Evolutionary conservation across 208 protist species (phyloP).

Genomic region (Crithidia expoeki): DNA sequence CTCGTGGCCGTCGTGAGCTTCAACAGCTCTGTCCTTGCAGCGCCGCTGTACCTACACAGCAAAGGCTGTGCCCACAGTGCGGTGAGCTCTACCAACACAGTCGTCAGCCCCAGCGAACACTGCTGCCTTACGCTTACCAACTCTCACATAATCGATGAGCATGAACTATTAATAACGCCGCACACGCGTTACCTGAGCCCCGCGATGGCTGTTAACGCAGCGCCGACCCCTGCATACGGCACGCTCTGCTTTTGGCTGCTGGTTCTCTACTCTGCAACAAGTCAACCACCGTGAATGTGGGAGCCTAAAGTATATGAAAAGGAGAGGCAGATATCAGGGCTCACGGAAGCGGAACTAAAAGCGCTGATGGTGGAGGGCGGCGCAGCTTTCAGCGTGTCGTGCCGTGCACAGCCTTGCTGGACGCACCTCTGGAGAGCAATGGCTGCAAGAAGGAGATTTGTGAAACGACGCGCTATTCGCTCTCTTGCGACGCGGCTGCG

Average conservation of each 20-base stretch:
- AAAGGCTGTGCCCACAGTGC: conserved; percentile 61
- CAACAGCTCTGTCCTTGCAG: conserved; percentile 46
- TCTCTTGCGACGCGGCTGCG: conserved; percentile 9
- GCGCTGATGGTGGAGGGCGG: conserved; percentile 12
- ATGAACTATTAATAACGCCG: conserved; percentile 28
- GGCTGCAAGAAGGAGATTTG: background rate
- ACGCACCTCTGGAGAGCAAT: background rate
- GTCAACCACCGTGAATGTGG: conserved; percentile 38
- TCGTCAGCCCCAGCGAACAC: conserved; percentile 53
- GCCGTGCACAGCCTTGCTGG: background rate
- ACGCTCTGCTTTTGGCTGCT: conserved; percentile 63
- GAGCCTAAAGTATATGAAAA: background rate
- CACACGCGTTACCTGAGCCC: conserved; percentile 68
- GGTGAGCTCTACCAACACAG: conserved; percentile 64
- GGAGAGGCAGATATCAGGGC: background rate
- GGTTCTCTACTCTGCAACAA: conserved; percentile 50
- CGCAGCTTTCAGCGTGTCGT: background rate
- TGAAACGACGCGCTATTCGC: background rate
- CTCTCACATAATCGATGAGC: background rate
- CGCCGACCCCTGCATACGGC: conserved; percentile 48
- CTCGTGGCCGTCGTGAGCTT: conserved; percentile 42
- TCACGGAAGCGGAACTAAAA: conserved; percentile 16
- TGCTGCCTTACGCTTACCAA: conserved; percentile 74
- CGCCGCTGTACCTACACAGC: conserved; percentile 58
- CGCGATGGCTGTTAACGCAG: conserved; percentile 47